phyloP scores from a whole-genome alignment of 2,329 filamentous ascomycete genomes.

The Xylariaceae sp. region DNA sequence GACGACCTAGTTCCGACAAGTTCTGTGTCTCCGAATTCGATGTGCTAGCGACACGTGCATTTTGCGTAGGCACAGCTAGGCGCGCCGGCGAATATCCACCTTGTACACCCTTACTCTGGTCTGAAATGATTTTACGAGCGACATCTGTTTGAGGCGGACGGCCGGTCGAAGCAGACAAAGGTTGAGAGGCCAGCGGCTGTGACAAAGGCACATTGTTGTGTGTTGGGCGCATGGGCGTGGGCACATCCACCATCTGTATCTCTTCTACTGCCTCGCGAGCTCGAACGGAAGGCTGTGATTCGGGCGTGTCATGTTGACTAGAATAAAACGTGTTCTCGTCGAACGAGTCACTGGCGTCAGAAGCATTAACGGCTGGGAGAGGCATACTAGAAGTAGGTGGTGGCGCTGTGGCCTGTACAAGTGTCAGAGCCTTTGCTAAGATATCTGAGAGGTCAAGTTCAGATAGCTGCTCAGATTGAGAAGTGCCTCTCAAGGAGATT shows the following conservation, averaged over 20 bases:
- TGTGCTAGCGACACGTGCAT: constrained; percentile 13
- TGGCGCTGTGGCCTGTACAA: constrained; percentile 73
- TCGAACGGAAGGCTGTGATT: constrained; percentile 55
- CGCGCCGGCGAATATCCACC: constrained; percentile 20
- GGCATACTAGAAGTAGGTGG: constrained; percentile 60
- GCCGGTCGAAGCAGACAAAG: constrained; percentile 17
- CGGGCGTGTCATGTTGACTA: constrained; percentile 83
- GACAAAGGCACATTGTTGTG: constrained; percentile 30
- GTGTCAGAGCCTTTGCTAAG: constrained; percentile 70
- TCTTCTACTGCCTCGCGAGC: constrained; percentile 54
- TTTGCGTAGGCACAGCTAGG: constrained; percentile 21
- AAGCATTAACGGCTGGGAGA: constrained; percentile 60
- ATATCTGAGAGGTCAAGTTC: constrained; percentile 77
- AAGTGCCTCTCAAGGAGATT: constrained; percentile 48
- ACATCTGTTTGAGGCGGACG: constrained; percentile 15
- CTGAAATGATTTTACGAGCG: constrained; percentile 19
- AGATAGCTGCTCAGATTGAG: constrained; percentile 58
- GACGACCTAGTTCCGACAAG: constrained; percentile 6
- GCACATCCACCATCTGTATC: constrained; percentile 46
- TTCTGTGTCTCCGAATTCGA: constrained; percentile 13
- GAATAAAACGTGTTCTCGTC: constrained; percentile 97
- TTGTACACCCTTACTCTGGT: constrained; percentile 29
- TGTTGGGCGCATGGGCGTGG: constrained; percentile 44
- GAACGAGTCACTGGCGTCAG: constrained; percentile 76
- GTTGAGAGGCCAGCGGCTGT: constrained; percentile 24